Conservation (phyloP, 805 yeast species). For the Candida chilensis region DNA sequence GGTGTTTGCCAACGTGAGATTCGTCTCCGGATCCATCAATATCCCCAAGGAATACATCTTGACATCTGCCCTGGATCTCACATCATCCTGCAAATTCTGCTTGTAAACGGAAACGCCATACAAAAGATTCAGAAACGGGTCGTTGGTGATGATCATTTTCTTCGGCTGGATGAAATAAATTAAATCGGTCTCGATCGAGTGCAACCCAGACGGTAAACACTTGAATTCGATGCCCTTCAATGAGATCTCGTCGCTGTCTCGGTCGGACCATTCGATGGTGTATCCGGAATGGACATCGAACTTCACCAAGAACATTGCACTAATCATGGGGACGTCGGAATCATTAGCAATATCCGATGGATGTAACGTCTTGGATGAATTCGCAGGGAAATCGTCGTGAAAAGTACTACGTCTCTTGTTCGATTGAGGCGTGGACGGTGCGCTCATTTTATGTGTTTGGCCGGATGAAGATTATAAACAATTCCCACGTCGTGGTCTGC, state of each 20-base stretch:
- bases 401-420: too few species aligned
- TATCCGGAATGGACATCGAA: constrained; percentile 46
- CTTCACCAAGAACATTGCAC: constrained; percentile 39
- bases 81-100: constrained; percentile 23
- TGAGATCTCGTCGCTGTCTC: constrained; percentile 7
- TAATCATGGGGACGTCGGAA: too few species aligned
- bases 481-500: too few species aligned
- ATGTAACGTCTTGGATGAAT: too few species aligned
- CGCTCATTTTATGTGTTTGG: too few species aligned
- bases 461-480: too few species aligned
- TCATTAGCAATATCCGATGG: too few species aligned
- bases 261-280: constrained; percentile 31
- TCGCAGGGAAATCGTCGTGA: too few species aligned
- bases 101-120: constrained; percentile 45
- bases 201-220: constrained; percentile 64
- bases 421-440: too few species aligned
- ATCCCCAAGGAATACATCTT: constrained; percentile 61
- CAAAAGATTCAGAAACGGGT: constrained; percentile 10
- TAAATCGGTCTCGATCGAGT: constrained; percentile 39
- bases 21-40: constrained; percentile 32
- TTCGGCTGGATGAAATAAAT: constrained; percentile 38
- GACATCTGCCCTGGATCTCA: constrained; percentile 31
- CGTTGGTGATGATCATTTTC: constrained; percentile 5
- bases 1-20: constrained; percentile 5
- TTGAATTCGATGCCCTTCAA: constrained; percentile 48